Evolutionary conservation across 441 rosid genomes (phyloP), one percentile per base, ranked within the genome.

Genomic region (Isatis lusitanica): DNA sequence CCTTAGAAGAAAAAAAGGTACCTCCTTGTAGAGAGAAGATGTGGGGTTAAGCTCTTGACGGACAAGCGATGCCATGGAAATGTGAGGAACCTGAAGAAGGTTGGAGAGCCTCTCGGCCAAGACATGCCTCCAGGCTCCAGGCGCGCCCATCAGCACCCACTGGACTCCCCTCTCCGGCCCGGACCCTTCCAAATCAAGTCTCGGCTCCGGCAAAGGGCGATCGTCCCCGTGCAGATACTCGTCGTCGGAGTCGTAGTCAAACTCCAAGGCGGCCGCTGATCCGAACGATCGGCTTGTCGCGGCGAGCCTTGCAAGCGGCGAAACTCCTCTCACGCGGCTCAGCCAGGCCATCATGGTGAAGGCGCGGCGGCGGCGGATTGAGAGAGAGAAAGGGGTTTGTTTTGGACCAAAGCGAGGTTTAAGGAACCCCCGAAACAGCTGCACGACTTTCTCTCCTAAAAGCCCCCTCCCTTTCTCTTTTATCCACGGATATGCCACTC

Each of bases 121-220:
- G 8, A 83, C 84, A 70, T 85, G 92, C 50, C 90, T 88, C 80
- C 85, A 83, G 4, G 85, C 88, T 28, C 88, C 88, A 2, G 93
- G 89, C 7, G 85, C 93, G 1, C 98, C 97, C 38, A 95, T 91
- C 39, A 95, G 72, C 78, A 90, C 97, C 99, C 99, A 95, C 73
- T 95, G 94, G 57, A 88, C 91, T 74, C 97, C 97, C 66, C 94
- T 91, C 75, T 75, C 82, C 55, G 85, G 82, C 3, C 63, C 80
- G 47, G 74, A 73, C 30, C 82, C 85, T 62, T 74, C 87, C 68
- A 80, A 59, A 55, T 76, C 75, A 57, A 81, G 58, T 56, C 42
- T 64, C 48, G 80, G 44, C 46, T 47, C 48, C 15, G 74, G 51
- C 55, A 38, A 16, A 16, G 16, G 66, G 36, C 65, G 68, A 56